Evolutionary conservation across 2,329 filamentous ascomycete genomes (phyloP).

Genomic region (Nigrograna mackinnonii): DNA sequence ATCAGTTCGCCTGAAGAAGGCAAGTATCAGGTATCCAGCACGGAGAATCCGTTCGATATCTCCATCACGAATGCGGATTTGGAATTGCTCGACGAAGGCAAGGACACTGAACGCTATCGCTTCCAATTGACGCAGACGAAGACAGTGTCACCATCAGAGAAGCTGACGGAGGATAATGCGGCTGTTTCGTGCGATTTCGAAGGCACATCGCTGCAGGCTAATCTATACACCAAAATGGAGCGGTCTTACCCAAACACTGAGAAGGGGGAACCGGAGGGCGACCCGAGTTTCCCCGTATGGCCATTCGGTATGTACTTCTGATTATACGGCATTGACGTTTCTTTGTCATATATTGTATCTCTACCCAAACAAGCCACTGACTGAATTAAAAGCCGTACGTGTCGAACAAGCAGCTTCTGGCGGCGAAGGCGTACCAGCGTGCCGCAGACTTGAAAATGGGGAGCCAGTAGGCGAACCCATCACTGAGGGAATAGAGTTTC

Average conservation of each 20-base stretch:
- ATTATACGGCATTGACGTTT: too few species aligned
- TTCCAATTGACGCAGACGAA: slow-evolving; percentile 61
- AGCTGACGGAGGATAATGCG: slow-evolving; percentile 48
- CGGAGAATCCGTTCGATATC: slow-evolving; percentile 60
- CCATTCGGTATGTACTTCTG: slow-evolving; percentile 32
- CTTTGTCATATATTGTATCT: too few species aligned
- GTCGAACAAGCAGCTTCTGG: slow-evolving; percentile 56
- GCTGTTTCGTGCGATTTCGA: slow-evolving; percentile 63
- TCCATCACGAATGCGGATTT: slow-evolving; percentile 59
- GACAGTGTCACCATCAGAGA: slow-evolving; percentile 53
- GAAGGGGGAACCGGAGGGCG: slow-evolving; percentile 31
- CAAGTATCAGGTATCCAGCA: slow-evolving; percentile 59
- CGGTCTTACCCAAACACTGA: slow-evolving; percentile 42
- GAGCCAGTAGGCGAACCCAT: slow-evolving; percentile 35
- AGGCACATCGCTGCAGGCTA: slow-evolving; percentile 58
- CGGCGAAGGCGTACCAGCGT: slow-evolving; percentile 57
- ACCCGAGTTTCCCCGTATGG: slow-evolving; percentile 36
- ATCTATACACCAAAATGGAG: slow-evolving; percentile 61
- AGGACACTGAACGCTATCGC: slow-evolving; percentile 58
- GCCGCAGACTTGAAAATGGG: slow-evolving; percentile 49
- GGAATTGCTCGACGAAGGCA: slow-evolving; percentile 51
- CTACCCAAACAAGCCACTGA: background rate
- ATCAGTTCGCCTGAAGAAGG: slow-evolving; percentile 46
- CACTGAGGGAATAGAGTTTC: slow-evolving; percentile 34
- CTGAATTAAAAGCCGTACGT: slow-evolving; percentile 50